Conservation (phyloP, 805 yeast species). For the Metschnikowia bowlesiae region DNA sequence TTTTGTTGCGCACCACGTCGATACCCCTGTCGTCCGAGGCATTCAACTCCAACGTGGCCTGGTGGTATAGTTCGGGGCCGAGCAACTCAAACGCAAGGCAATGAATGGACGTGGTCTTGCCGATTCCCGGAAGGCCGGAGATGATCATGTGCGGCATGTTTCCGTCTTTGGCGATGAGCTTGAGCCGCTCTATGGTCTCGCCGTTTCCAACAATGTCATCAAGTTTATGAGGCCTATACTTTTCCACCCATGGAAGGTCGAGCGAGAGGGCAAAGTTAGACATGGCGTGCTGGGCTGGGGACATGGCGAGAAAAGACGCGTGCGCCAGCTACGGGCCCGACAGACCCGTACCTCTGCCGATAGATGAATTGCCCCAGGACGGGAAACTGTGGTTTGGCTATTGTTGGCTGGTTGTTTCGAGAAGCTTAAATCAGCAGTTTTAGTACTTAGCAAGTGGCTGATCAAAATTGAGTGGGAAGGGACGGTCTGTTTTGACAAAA, state of each 20-base stretch:
- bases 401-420: no score
- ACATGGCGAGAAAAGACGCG: neutral
- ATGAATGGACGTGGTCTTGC: slow-evolving; percentile 90
- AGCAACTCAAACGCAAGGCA: slow-evolving; percentile 83
- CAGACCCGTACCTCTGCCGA: neutral
- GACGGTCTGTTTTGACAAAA: no score
- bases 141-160: slow-evolving; percentile 96
- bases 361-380: no score
- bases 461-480: no score
- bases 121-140: slow-evolving; percentile 96
- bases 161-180: slow-evolving; percentile 84
- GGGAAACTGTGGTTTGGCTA: neutral
- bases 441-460: no score
- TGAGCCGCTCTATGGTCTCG: slow-evolving; percentile 80
- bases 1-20: slow-evolving; percentile 89
- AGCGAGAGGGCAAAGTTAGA: slow-evolving; percentile 13
- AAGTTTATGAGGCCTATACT: slow-evolving; percentile 77
- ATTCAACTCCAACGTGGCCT: slow-evolving; percentile 87
- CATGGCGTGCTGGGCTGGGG: neutral
- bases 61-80: slow-evolving; percentile 60
- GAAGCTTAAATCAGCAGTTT: no score
- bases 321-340: neutral
- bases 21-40: slow-evolving; percentile 98
- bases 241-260: slow-evolving; percentile 71
- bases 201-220: slow-evolving; percentile 90